A percentile compares a stretch with the other conserved stretches of the same genome.
Conservation (phyloP, 2,329 filamentous ascomycete genomes). For the Dendryphion nanum region DNA sequence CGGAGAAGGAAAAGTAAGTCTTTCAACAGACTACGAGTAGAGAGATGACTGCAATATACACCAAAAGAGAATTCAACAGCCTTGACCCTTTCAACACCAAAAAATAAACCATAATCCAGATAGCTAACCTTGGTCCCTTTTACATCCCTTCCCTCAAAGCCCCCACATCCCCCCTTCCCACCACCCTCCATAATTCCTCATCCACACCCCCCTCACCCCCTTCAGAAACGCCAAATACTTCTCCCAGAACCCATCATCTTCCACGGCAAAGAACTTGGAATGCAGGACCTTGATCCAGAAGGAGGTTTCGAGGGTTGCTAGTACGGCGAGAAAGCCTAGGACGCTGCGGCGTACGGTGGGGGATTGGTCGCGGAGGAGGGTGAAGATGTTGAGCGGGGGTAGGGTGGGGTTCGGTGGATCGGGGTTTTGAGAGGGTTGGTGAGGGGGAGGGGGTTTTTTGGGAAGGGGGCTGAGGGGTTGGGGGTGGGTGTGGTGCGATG, state of each 20-base stretch:
- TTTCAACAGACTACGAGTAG: neutral
- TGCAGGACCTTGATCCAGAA: conserved; percentile 28
- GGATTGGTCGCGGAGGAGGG: conserved; percentile 11
- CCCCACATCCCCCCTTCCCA: conserved; percentile 20
- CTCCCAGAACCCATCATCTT: conserved; percentile 15
- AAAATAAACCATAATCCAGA: neutral
- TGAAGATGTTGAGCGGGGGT: conserved; percentile 17
- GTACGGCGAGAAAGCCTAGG: conserved; percentile 19
- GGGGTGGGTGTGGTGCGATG: neutral
- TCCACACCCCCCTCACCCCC: conserved; percentile 15
- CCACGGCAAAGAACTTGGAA: conserved; percentile 23
- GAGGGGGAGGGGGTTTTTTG: neutral
- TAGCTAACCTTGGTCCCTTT: neutral
- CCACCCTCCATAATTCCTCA: conserved; percentile 20
- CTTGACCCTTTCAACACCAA: neutral
- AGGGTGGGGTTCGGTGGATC: neutral
- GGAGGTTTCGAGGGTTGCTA: conserved; percentile 22
- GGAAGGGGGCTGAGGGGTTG: neutral
- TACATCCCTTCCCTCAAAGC: conserved; percentile 1
- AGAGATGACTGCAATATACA: neutral
- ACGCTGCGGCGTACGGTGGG: conserved; percentile 24
- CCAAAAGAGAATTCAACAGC: neutral
- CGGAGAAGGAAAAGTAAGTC: neutral
- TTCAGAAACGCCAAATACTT: conserved; percentile 6
- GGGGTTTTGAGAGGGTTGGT: neutral